Evolutionary conservation across 768 basidiomycete species (phyloP).

Genomic region (Gymnopilus junonius): DNA sequence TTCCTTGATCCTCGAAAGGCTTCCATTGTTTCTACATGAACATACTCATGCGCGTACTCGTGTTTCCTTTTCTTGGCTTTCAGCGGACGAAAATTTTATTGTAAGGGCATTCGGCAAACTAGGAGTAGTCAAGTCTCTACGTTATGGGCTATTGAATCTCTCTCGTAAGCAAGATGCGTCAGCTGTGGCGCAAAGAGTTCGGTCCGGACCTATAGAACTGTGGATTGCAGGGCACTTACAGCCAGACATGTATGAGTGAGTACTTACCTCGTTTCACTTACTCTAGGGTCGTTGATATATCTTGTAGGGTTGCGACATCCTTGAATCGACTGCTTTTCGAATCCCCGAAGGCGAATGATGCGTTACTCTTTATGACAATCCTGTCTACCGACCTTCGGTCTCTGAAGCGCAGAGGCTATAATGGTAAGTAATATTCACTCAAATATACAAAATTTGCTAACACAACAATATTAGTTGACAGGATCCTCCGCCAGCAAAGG

Average conservation of each 20-base stretch:
- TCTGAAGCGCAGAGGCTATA: constrained; percentile 83
- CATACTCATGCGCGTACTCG: constrained; percentile 69
- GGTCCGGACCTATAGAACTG: constrained; percentile 66
- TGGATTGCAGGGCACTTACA: constrained; percentile 78
- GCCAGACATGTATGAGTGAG: constrained; percentile 93
- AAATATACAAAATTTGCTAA: constrained; percentile 3
- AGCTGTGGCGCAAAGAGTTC: constrained; percentile 63
- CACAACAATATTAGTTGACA: constrained; percentile 64
- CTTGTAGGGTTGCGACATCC: constrained; percentile 76
- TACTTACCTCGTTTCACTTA: constrained; percentile 18
- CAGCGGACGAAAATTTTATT: constrained; percentile 63
- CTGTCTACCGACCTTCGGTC: constrained; percentile 88
- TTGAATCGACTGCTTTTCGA: constrained; percentile 82
- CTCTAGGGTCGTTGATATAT: no score
- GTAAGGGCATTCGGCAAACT: constrained; percentile 73
- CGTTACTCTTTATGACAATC: constrained; percentile 90
- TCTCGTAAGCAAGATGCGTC: constrained; percentile 71
- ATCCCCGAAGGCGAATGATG: constrained; percentile 82
- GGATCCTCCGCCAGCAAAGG: constrained; percentile 85
- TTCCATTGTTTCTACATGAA: constrained; percentile 92
- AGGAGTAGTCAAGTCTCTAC: constrained; percentile 62
- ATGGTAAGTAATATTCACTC: constrained; percentile 51
- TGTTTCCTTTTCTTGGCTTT: constrained; percentile 71
- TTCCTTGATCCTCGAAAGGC: constrained; percentile 73
- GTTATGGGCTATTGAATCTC: constrained; percentile 50